These are phyloP conservation scores for Gaeumannomyces sp. DNA, from an alignment of 2,329 filamentous ascomycete genomes.

Conservation along the genomic window DNA sequence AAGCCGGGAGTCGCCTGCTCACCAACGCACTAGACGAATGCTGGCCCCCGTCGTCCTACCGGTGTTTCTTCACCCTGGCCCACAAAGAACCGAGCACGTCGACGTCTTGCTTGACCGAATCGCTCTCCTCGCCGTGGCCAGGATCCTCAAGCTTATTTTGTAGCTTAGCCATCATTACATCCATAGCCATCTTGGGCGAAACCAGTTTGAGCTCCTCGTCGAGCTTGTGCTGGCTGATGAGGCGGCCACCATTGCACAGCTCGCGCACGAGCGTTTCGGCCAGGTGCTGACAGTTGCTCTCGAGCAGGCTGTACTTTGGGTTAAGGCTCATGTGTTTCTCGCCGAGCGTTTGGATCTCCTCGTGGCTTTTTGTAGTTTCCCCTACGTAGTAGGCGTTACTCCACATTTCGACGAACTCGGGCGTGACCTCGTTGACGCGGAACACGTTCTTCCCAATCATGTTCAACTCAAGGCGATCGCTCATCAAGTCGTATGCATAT, in stretches of 20 bases:
- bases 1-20: too few relatives aligned
- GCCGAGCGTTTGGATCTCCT: slow-evolving; percentile 24
- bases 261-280: slow-evolving; percentile 25
- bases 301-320: slow-evolving; percentile 25
- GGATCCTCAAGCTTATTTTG: slow-evolving; percentile 19
- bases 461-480: slow-evolving; percentile 22
- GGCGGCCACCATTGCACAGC: slow-evolving; percentile 24
- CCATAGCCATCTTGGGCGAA: slow-evolving; percentile 24
- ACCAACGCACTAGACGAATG: not conserved
- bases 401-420: slow-evolving; percentile 23
- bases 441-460: slow-evolving; percentile 23
- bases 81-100: slow-evolving; percentile 19
- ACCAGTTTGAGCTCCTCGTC: slow-evolving; percentile 23
- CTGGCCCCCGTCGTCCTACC: not conserved
- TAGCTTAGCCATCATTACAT: slow-evolving; percentile 24
- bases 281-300: slow-evolving; percentile 27
- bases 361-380: slow-evolving; percentile 25
- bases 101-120: slow-evolving; percentile 18
- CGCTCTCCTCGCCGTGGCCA: slow-evolving; percentile 15
- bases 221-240: slow-evolving; percentile 26
- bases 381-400: slow-evolving; percentile 26
- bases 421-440: slow-evolving; percentile 23
- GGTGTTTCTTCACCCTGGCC: slow-evolving; percentile 9
- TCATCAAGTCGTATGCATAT: slow-evolving; percentile 26
- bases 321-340: slow-evolving; percentile 16